phyloP scores from a whole-genome alignment of 805 yeast genomes.

The Saturnispora sekii region DNA sequence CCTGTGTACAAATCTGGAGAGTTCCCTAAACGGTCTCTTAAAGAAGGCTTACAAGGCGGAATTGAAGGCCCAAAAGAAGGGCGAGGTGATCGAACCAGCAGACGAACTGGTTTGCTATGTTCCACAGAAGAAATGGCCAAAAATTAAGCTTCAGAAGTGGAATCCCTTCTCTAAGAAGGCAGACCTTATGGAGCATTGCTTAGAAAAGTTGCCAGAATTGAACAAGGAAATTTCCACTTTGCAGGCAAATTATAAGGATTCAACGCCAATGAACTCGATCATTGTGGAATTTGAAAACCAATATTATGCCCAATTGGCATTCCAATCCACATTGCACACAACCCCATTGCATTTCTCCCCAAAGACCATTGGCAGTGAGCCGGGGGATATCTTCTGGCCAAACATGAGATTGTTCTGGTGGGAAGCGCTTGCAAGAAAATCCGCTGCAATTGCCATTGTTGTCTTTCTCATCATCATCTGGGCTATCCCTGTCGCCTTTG shows the following conservation, averaged over 20 bases:
- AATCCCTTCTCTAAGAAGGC: slow-evolving; percentile 42
- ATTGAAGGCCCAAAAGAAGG: slow-evolving; percentile 59
- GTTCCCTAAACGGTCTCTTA: slow-evolving; percentile 50
- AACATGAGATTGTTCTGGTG: slow-evolving; percentile 75
- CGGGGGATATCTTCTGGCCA: slow-evolving; percentile 56
- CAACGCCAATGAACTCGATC: slow-evolving; percentile 65
- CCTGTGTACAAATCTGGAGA: slow-evolving; percentile 56
- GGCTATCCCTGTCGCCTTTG: slow-evolving; percentile 74
- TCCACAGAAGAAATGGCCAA: slow-evolving; percentile 62
- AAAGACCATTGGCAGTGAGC: slow-evolving; percentile 51
- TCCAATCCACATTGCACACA: slow-evolving; percentile 54
- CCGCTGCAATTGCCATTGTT: slow-evolving; percentile 44
- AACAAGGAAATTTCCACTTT: slow-evolving; percentile 47
- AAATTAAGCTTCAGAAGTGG: slow-evolving; percentile 31
- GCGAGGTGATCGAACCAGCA: slow-evolving; percentile 33
- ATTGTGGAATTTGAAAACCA: slow-evolving; percentile 74
- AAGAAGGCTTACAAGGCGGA: slow-evolving; percentile 54
- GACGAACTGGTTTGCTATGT: slow-evolving; percentile 47
- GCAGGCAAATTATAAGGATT: slow-evolving; percentile 39
- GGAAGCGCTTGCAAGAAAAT: slow-evolving; percentile 52
- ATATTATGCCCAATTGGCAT: slow-evolving; percentile 65
- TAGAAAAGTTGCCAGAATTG: slow-evolving; percentile 45
- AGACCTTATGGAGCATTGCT: slow-evolving; percentile 51
- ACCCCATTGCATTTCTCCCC: slow-evolving; percentile 56
- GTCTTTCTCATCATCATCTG: slow-evolving; percentile 51